Evolutionary conservation across 2,329 filamentous ascomycete genomes (phyloP).

Genomic region (Phialophora tarda): DNA sequence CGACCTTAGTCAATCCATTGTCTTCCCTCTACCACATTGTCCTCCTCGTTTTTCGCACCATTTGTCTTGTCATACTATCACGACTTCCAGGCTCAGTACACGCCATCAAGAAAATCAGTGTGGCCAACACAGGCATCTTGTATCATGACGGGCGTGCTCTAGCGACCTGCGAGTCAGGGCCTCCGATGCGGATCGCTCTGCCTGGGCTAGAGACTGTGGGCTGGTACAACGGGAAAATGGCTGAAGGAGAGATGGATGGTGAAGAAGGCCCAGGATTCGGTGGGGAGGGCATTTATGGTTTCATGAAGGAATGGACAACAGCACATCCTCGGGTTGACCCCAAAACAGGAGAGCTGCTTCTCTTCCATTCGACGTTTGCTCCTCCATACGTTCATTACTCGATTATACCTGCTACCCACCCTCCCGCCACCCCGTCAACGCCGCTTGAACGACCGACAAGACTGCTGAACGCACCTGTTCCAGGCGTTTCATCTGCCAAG

Average conservation of each 20-base stretch:
- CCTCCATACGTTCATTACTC: constrained; percentile 73
- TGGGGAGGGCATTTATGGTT: constrained; percentile 61
- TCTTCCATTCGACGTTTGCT: constrained; percentile 70
- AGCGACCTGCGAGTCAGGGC: constrained; percentile 73
- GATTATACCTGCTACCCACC: constrained; percentile 53
- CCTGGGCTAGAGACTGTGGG: constrained; percentile 70
- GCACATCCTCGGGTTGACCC: constrained; percentile 70
- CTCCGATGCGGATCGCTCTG: constrained; percentile 68
- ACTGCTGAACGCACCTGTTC: constrained; percentile 61
- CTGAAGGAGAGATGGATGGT: constrained; percentile 51
- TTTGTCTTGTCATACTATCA: constrained; percentile 64
- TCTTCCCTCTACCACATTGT: constrained; percentile 59
- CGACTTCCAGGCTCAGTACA: constrained; percentile 62
- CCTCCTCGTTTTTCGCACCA: constrained; percentile 61
- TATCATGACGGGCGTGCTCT: constrained; percentile 72
- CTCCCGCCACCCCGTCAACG: constrained; percentile 43
- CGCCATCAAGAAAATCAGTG: constrained; percentile 70
- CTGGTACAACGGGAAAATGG: constrained; percentile 68
- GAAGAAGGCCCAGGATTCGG: constrained; percentile 53
- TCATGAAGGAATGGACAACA: constrained; percentile 74
- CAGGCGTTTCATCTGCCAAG: constrained; percentile 67
- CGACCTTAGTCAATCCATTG: constrained; percentile 67
- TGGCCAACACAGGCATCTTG: constrained; percentile 70
- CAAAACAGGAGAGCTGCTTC: constrained; percentile 66
- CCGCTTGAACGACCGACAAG: constrained; percentile 38